Evolutionary conservation across 2,329 filamentous ascomycete genomes (phyloP).

Genomic region (Didymella glomerata): DNA sequence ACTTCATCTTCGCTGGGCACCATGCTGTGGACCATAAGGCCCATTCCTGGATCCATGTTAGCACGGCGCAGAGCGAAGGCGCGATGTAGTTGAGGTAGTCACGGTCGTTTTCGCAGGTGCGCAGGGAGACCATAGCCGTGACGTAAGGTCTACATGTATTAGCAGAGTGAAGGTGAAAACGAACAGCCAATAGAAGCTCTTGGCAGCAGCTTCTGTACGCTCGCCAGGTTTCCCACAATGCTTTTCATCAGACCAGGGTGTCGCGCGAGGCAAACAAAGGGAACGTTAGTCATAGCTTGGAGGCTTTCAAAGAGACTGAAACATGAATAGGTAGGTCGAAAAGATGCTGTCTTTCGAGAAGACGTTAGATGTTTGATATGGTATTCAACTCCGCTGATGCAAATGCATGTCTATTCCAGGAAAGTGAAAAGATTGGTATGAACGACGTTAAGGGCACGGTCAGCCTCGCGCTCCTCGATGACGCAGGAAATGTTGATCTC

Average conservation of each 20-base stretch:
- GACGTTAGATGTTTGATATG: constrained; percentile 24
- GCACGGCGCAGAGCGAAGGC: background rate
- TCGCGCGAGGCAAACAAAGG: background rate
- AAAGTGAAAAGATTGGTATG: constrained; percentile 98
- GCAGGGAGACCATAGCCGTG: background rate
- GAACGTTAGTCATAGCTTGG: background rate
- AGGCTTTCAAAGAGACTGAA: background rate
- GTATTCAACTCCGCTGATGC: constrained; percentile 40
- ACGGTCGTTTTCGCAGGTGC: background rate
- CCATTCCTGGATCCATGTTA: constrained; percentile 16
- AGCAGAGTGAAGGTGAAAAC: constrained; percentile 12
- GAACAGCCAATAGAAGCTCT: background rate
- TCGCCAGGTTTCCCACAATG: background rate
- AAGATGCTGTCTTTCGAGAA: constrained; percentile 2
- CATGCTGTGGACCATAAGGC: constrained; percentile 6
- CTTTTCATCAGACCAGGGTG: background rate
- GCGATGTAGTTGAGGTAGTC: background rate
- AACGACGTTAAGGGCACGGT: constrained; percentile 92
- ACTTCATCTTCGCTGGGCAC: background rate
- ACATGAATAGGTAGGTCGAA: background rate
- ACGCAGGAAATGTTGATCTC: constrained; percentile 99
- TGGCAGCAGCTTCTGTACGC: background rate
- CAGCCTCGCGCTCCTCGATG: constrained; percentile 88
- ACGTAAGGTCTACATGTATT: background rate
- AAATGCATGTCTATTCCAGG: constrained; percentile 67